Evolutionary conservation across 1,284 basidiomycete species (phyloP).

Genomic region (Microbotryum saponariae): DNA sequence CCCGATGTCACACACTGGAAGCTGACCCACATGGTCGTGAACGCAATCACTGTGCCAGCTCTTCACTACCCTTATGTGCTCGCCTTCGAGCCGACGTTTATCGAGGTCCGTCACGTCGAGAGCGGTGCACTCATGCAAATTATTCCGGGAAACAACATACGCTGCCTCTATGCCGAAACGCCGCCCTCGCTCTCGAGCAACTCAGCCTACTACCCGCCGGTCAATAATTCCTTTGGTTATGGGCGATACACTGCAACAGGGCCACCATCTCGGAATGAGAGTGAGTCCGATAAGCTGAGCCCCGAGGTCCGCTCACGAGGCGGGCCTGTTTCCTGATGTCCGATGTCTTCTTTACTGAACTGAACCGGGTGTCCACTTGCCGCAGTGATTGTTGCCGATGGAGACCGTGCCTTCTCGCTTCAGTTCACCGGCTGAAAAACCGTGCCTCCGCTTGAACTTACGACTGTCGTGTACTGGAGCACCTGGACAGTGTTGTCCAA

Average conservation of each 20-base stretch:
- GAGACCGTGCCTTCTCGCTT: constrained; percentile 17
- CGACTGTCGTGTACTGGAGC: too few species aligned
- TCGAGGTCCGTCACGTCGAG: constrained; percentile 94
- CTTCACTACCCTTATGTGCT: constrained; percentile 94
- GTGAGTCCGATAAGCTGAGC: constrained; percentile 44
- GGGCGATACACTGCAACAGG: background rate
- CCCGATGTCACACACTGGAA: background rate
- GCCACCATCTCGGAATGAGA: constrained; percentile 49
- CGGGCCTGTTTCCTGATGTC: too few species aligned
- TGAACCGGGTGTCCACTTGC: background rate
- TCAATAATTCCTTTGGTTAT: background rate
- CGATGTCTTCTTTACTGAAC: background rate
- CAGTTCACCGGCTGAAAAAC: background rate
- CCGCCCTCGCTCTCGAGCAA: constrained; percentile 58
- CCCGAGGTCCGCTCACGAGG: background rate
- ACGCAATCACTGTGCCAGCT: constrained; percentile 49
- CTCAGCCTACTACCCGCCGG: background rate
- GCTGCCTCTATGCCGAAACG: constrained; percentile 86
- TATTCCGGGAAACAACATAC: constrained; percentile 69
- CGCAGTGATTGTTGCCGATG: constrained; percentile 10
- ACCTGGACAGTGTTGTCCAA: too few species aligned
- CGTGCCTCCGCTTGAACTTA: too few species aligned
- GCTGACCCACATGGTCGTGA: background rate
- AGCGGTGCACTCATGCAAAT: constrained; percentile 88
- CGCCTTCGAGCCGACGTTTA: constrained; percentile 92